Evolutionary conservation across 176 grass and related monocot species (phyloP).

Genomic region (Carex parvula): DNA sequence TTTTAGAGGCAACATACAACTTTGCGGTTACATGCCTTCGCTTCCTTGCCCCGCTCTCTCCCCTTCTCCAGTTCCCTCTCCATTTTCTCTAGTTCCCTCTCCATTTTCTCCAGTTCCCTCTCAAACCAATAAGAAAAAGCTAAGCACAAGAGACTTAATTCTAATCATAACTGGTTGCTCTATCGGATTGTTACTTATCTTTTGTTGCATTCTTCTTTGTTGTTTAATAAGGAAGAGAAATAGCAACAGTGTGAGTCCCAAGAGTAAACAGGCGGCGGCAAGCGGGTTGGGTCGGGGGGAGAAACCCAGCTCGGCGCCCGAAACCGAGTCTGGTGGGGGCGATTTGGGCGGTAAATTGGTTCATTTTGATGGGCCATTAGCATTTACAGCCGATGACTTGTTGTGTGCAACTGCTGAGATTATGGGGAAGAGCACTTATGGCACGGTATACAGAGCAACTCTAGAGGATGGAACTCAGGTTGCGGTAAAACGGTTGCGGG

Average conservation of each 20-base stretch:
- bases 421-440: constrained; percentile 71
- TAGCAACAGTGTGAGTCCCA: neutral
- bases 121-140: neutral
- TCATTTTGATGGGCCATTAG: constrained; percentile 60
- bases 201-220: constrained; percentile 67
- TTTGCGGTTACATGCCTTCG: constrained; percentile 57
- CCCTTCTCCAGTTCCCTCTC: constrained; percentile 27
- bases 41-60: constrained; percentile 32
- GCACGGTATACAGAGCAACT: constrained; percentile 68
- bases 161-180: constrained; percentile 48
- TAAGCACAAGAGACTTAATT: constrained; percentile 42
- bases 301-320: constrained; percentile 26
- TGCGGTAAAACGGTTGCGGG: constrained; percentile 59
- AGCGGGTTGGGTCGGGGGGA: constrained; percentile 25
- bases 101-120: constrained; percentile 30
- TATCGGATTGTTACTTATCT: constrained; percentile 39
- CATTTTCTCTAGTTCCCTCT: constrained; percentile 25
- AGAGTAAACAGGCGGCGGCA: constrained; percentile 15
- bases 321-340: constrained; percentile 45
- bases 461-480: constrained; percentile 61
- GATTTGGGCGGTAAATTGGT: constrained; percentile 65
- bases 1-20: constrained; percentile 54
- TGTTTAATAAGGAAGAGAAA: constrained; percentile 41
- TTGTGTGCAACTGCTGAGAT: constrained; percentile 65
- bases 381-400: constrained; percentile 71